Conservation (phyloP, 106 monocot genomes). For the Platanthera guangdongensis region DNA sequence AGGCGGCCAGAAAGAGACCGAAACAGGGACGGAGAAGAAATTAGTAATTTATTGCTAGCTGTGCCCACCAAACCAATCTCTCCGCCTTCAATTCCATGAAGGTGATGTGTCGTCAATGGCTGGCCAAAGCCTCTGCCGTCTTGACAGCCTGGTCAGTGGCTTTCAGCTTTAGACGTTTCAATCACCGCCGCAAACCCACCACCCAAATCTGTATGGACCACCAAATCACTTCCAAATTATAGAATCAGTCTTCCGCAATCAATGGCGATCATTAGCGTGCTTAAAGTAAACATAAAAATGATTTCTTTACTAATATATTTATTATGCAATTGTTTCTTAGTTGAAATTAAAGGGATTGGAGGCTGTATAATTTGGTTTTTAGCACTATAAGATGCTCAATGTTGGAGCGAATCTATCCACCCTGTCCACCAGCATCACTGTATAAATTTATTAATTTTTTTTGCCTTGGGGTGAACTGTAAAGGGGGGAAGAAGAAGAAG, state of each 20-base stretch:
- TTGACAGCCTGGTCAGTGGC: slow-evolving; percentile 1
- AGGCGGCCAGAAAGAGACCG: background rate
- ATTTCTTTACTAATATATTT: background rate
- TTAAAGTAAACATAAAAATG: background rate
- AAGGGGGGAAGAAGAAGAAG: too few relatives aligned
- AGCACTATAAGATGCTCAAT: background rate
- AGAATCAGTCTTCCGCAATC: background rate
- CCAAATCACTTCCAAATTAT: background rate
- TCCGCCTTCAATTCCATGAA: background rate
- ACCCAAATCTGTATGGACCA: background rate
- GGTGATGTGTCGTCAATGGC: background rate
- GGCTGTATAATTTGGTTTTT: slow-evolving; percentile 1
- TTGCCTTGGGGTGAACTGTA: background rate
- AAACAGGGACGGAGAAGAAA: background rate
- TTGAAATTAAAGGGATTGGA: background rate
- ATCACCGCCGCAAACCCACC: background rate
- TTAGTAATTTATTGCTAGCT: background rate
- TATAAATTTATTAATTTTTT: slow-evolving; percentile 1
- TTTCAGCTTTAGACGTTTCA: background rate
- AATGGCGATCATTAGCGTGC: background rate
- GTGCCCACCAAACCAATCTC: background rate
- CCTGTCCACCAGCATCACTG: background rate
- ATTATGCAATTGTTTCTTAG: background rate
- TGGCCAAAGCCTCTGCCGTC: background rate
- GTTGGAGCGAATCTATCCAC: slow-evolving; percentile 7